These are phyloP conservation scores for Rhododendron simsii DNA, from an alignment of 148 eudicot species.

Conservation along the genomic window DNA sequence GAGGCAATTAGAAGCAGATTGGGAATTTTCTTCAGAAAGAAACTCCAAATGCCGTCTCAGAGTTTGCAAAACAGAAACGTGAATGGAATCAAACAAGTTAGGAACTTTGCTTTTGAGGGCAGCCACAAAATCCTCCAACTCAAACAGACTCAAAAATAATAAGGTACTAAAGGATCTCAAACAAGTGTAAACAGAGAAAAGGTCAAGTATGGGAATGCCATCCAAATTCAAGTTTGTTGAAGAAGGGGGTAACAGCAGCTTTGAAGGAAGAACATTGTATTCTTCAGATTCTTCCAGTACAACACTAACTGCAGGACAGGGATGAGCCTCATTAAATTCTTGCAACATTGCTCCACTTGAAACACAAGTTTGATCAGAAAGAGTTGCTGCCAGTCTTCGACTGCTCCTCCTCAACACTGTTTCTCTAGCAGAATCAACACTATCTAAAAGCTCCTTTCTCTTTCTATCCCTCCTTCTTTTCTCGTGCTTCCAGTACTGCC, in stretches of 20 bases:
- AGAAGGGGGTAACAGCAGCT: slow-evolving; percentile 71
- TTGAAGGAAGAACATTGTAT: slow-evolving; percentile 37
- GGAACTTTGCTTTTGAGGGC: slow-evolving; percentile 57
- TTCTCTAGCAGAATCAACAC: slow-evolving; percentile 27
- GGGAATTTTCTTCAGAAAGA: slow-evolving; percentile 58
- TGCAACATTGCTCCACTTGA: slow-evolving; percentile 17
- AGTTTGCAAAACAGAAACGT: slow-evolving; percentile 70
- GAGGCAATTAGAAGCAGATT: slow-evolving; percentile 67
- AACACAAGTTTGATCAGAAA: slow-evolving; percentile 26
- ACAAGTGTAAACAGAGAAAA: slow-evolving; percentile 82
- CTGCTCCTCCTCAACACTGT: slow-evolving; percentile 80
- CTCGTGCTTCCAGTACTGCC: slow-evolving; percentile 27
- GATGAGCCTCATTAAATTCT: slow-evolving; percentile 27
- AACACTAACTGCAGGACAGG: slow-evolving; percentile 38
- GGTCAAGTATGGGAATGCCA: slow-evolving; percentile 57
- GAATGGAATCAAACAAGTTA: slow-evolving; percentile 62
- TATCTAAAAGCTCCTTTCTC: slow-evolving; percentile 38
- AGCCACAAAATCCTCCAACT: slow-evolving; percentile 75
- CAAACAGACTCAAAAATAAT: slow-evolving; percentile 88
- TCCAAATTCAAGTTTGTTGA: slow-evolving; percentile 53
- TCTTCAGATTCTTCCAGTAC: slow-evolving; percentile 37
- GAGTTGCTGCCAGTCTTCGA: slow-evolving; percentile 46
- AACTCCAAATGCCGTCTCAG: slow-evolving; percentile 69
- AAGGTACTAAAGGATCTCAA: slow-evolving; percentile 82
- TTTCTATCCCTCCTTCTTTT: slow-evolving; percentile 36